Evolutionary conservation across 169 alveolate species (phyloP).

Genomic region (Eimeria sp.): DNA sequence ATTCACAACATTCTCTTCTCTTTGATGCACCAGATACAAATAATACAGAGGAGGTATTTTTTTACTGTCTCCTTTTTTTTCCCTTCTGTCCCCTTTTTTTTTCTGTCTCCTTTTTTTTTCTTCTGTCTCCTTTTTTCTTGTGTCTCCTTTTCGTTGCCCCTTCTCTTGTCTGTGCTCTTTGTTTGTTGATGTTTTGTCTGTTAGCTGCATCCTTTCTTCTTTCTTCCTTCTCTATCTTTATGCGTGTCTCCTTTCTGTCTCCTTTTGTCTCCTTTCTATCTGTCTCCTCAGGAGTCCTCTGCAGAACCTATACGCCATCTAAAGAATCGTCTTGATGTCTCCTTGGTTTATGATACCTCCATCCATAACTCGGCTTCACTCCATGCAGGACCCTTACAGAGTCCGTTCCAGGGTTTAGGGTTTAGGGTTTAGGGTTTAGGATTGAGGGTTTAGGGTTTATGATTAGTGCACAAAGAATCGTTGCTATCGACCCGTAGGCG

Average conservation of each 20-base stretch:
- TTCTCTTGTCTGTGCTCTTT: neutral
- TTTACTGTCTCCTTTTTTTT: neutral
- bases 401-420: neutral
- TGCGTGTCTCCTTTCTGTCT: neutral
- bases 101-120: neutral
- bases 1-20: conserved; percentile 54
- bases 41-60: too few relatives aligned
- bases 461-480: neutral
- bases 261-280: neutral
- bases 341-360: conserved; percentile 51
- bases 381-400: conserved; percentile 41
- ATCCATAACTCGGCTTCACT: conserved; percentile 7
- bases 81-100: neutral
- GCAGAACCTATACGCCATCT: neutral
- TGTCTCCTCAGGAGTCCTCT: conserved; percentile 1
- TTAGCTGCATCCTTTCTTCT: neutral
- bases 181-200: neutral
- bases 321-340: conserved; percentile 49
- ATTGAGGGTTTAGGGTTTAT: conserved; percentile 21
- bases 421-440: conserved; percentile 26
- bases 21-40: neutral
- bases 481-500: neutral
- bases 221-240: neutral
- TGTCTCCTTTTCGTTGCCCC: neutral
- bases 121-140: neutral